Evolutionary conservation across 495 filamentous ascomycete species (phyloP), one percentile per base, ranked within the genome.

Genomic region (Penicillium mononematosum): DNA sequence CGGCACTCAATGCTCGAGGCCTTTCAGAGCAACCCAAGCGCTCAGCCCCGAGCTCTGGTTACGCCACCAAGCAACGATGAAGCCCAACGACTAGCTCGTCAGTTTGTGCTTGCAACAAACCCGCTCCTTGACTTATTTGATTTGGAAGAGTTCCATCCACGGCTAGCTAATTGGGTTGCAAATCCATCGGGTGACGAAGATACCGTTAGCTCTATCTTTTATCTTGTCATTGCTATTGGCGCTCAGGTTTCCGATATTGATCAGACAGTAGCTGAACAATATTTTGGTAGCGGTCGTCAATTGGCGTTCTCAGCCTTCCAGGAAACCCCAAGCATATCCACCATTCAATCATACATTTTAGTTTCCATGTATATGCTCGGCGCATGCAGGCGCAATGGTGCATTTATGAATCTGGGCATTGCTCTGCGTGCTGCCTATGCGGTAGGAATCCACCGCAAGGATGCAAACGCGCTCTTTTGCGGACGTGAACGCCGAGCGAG

Each of bases 1-100:
- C 77, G 87, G 44, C 85, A 90, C 65, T 83, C 82, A 24, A 87
- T 91, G 69, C 69, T 85, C 51, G 87, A 90, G 63, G 82, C 80
- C 1, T 75, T 74, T 22, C 74, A 75, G 22, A 74, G 69, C 32
- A 77, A 73, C 25, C 70, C 72, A 4, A 70, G 69, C n/a, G 64
- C 58, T 22, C 61, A 69, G n/a, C 54, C 62, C 4, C 59, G 67
- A 29, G 59, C 65, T 7, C 60, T 77, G 52, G 53, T 71, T 44
- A 52, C 59, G 31, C 71, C 73, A 10, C 64, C 67, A 11, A 60
- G 53, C 51, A 69, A 73, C 32, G 69, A 74, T 20, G 68, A 78
- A 45, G 72, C 72, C 17, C 71, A 76, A 32, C 64, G 56, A 27
- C 64, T 72, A 53, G 73, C 70, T 24, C 65, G 63, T n/a, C 72